A percentile compares a stretch with the other conserved stretches of the same genome.
These are phyloP conservation scores for Chlamydomonas incerta DNA, from an alignment of 139 green algal genomes.

Conservation along the genomic window DNA sequence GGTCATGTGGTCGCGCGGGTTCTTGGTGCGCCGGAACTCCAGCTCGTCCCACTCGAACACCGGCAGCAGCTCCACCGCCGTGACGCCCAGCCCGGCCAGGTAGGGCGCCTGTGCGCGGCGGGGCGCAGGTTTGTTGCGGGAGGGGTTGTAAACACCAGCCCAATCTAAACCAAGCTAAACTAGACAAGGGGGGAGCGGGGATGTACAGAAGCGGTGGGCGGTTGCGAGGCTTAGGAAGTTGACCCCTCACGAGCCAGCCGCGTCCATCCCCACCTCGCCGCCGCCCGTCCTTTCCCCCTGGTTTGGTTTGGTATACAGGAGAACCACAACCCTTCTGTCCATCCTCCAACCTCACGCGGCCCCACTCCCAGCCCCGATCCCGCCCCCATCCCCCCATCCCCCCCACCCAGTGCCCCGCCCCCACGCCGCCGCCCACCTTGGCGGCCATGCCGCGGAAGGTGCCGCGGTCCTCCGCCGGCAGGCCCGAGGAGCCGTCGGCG, in stretches of 20 bases:
- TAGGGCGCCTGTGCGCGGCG: constrained; percentile 57
- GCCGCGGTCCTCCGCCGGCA: constrained; percentile 68
- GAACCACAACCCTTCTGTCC: background rate
- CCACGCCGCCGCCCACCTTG: constrained; percentile 69
- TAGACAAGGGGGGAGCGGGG: no score
- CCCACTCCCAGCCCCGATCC: background rate
- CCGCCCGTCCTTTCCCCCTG: no score
- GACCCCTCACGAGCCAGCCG: no score
- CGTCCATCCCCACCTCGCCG: no score
- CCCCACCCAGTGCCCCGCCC: background rate
- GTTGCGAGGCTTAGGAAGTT: no score
- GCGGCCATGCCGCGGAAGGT: constrained; percentile 83
- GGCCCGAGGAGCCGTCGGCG: constrained; percentile 62
- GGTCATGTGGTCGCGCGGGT: constrained; percentile 77
- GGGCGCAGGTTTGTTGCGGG: background rate
- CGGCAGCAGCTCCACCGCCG: constrained; percentile 92
- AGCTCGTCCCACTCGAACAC: constrained; percentile 97
- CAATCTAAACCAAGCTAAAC: no score
- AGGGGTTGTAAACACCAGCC: no score
- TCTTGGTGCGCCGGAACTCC: constrained; percentile 87
- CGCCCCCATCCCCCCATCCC: background rate
- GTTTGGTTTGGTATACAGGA: no score
- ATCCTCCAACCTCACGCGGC: background rate
- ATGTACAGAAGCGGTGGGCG: no score
- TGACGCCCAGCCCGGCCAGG: constrained; percentile 86